Conservation (phyloP, 2,329 filamentous ascomycete species). For the Lasiodiplodia hormozganensis region DNA sequence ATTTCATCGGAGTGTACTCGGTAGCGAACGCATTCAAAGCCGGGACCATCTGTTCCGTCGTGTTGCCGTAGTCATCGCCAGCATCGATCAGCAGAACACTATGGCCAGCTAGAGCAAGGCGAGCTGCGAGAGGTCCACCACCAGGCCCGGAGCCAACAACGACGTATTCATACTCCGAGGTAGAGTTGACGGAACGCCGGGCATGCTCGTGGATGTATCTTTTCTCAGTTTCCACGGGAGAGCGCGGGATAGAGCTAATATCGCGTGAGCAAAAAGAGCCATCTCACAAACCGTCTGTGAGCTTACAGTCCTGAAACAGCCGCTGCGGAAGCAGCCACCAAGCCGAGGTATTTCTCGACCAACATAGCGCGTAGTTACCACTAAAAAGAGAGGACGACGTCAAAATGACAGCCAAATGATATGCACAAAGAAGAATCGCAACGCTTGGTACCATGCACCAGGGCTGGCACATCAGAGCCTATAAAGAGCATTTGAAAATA, state of each 20-base stretch:
- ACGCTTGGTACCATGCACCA: neutral
- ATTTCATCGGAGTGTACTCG: slow-evolving; percentile 64
- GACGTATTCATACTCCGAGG: slow-evolving; percentile 63
- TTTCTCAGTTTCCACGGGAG: neutral
- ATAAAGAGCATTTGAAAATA: neutral
- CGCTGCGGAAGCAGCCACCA: neutral
- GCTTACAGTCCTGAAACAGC: slow-evolving; percentile 9
- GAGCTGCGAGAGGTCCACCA: slow-evolving; percentile 64
- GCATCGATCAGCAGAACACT: slow-evolving; percentile 67
- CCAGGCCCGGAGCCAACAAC: slow-evolving; percentile 68
- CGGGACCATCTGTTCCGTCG: slow-evolving; percentile 58
- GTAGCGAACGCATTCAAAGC: slow-evolving; percentile 61
- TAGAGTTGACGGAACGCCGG: neutral
- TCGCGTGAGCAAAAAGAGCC: neutral
- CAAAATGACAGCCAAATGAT: slow-evolving; percentile 3
- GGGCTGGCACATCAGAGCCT: neutral
- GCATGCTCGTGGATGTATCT: slow-evolving; percentile 4
- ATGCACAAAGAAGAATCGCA: neutral
- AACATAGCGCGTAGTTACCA: neutral
- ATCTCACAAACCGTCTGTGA: neutral
- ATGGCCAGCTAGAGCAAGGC: slow-evolving; percentile 65
- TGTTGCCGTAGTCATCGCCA: slow-evolving; percentile 63
- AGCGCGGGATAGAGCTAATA: neutral
- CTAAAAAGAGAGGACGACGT: slow-evolving; percentile 7
- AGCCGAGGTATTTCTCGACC: slow-evolving; percentile 11